phyloP scores from a whole-genome alignment of 805 yeast species.

The Candida verbasci region DNA sequence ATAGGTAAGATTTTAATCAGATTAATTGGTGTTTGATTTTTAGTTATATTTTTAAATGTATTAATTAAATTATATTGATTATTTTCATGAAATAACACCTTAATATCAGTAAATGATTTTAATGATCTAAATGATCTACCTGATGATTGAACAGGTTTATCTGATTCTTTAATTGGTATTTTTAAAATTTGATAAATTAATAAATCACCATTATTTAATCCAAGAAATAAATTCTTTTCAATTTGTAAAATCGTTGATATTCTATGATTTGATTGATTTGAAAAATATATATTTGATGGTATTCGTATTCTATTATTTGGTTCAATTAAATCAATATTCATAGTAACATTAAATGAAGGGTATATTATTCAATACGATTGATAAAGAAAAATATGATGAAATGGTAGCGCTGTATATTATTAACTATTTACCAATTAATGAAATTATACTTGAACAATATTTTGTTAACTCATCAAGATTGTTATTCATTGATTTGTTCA shows the following conservation, averaged over 20 bases:
- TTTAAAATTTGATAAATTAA: constrained; percentile 15
- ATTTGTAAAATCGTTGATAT: constrained; percentile 21
- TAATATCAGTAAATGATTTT: constrained; percentile 7
- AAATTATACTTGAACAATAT: constrained; percentile 80
- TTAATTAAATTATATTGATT: constrained; percentile 16
- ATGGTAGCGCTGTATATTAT: constrained; percentile 1
- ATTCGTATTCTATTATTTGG: constrained; percentile 33
- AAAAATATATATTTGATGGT: constrained; percentile 9
- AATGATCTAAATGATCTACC: constrained; percentile 1
- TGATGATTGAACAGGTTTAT: constrained; percentile 7
- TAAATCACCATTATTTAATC: constrained; percentile 34
- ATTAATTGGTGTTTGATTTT: constrained; percentile 9
- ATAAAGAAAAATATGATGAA: background rate
- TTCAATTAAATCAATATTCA: constrained; percentile 37
- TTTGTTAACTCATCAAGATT: constrained; percentile 65
- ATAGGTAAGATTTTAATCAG: constrained; percentile 11
- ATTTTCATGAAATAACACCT: constrained; percentile 13
- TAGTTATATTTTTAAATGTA: constrained; percentile 15
- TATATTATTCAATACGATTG: background rate
- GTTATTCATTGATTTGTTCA: constrained; percentile 38
- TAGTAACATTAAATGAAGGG: too few species aligned
- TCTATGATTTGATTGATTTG: constrained; percentile 7
- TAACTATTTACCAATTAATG: constrained; percentile 21
- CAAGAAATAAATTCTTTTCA: constrained; percentile 22
- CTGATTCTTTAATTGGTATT: constrained; percentile 13